Evolutionary conservation across 2,329 filamentous ascomycete genomes (phyloP), one percentile per base, ranked within the genome.

Genomic region (Trichophaea hybrida): DNA sequence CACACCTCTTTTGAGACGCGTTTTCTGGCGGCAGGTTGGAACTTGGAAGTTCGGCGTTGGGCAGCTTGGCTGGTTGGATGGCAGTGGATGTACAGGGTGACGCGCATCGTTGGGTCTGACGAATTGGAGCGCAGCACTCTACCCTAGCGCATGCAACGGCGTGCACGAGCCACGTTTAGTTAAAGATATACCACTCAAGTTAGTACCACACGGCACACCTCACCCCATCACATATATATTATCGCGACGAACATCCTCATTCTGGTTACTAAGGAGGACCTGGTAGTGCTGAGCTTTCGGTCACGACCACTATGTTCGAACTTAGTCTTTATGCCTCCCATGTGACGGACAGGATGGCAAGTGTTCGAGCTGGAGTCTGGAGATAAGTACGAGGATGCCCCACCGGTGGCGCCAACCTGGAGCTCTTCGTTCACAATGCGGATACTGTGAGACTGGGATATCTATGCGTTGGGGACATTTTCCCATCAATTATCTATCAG

Each of bases 31-130:
- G 15, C 15, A 6, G 48, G 15, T 6, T 15, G 48, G 48, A 51
- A 51, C 48, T 51, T 51, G 48, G 48, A 51, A 51, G 48, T 24
- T 32, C 31, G 15, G n/a, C 31, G 48, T 51, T 51, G 48, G 48
- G n/a, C 48, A 51, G 31, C n/a, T 15, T 32, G 31, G 13, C 13
- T 51, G 48, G 48, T 17, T 51, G n/a, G 48, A 51, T 24, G 31
- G 48, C 15, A 2, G 31, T 17, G 31, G n/a, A 4, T n/a, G n/a
- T 4, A 13, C n/a, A 13, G 24, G 40, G 40, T 46, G 40, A 46
- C 40, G 40, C 40, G 40, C 40, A 46, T 46, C 24, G n/a, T 46
- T 13, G 7, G 40, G 40, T 17, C 40, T n/a, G 40, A 17, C 40
- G 40, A 46, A 46, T 46, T 46, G 24, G 24, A 46, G 40, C 38